Evolutionary conservation across 768 basidiomycete genomes (phyloP), one percentile per base, ranked within the genome.

Genomic region (Tylopilus felleus): DNA sequence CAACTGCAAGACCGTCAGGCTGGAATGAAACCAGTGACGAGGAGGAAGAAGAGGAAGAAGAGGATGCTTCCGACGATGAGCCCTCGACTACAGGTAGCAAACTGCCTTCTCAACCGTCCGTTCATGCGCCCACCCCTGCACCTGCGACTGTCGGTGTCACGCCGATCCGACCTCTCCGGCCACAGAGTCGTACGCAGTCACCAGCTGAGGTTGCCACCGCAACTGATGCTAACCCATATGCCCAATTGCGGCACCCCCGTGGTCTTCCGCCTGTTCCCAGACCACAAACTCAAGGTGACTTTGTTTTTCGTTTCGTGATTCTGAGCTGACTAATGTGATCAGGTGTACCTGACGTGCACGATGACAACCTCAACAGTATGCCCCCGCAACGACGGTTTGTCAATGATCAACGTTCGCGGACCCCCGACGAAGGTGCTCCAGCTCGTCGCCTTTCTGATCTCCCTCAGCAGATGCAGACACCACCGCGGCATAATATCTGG

Each of bases 21-120:
- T 83, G 83, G 80, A 78, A 74, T 39, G 87, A 85, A 62, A 90
- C 87, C 62, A 88, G 88, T 52, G 89, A 90, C 23, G 89, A 90
- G 10, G 72, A 90, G 61, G 89, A 89, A 6, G 90, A 93, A 0
- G 86, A 85, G 0, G 83, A 85, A 13, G 77, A 75, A 14, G 77
- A 88, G 8, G 84, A 76, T 7, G 85, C 88, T 64, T 87, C 85
- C 5, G 86, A 87, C 57, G 74, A 57, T 0, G 75, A 74, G 33
- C 77, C 77, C 12, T 70, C 73, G 13, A 53, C 58, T 1, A 50
- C 63, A 7, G 62, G 64, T 44, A 65, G 64, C 51, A 77, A 74
- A 40, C 72, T 69, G 5, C 62, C 74, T 28, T 62, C 69, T 31
- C 68, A 60, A 49, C 14, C 6, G 21, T 55, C 60, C 2, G 52